Evolutionary conservation across 768 basidiomycete genomes (phyloP).

Genomic region (Porpolomopsis calyptriformis): DNA sequence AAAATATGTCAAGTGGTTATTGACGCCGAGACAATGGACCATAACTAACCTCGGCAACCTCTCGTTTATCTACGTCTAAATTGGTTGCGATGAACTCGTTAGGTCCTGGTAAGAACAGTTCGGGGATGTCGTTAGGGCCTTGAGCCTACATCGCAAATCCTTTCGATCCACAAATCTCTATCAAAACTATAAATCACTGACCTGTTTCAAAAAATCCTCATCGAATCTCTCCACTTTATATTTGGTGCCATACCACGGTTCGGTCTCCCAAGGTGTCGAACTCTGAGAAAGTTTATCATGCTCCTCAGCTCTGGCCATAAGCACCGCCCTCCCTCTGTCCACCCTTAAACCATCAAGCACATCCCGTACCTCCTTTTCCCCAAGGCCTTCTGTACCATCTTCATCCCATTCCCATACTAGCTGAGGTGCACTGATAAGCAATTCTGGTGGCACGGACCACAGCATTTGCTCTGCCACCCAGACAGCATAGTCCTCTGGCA

Average conservation of each 20-base stretch:
- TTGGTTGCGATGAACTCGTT: constrained; percentile 89
- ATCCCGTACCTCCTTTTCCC: constrained; percentile 44
- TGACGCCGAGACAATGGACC: not conserved
- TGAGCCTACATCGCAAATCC: constrained; percentile 38
- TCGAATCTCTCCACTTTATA: constrained; percentile 70
- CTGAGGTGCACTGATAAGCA: constrained; percentile 59
- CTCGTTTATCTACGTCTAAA: constrained; percentile 71
- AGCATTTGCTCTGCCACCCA: constrained; percentile 65
- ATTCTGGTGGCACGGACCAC: constrained; percentile 73
- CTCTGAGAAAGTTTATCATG: constrained; percentile 36
- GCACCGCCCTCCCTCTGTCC: constrained; percentile 51
- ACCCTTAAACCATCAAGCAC: constrained; percentile 52
- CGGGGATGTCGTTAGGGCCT: constrained; percentile 49
- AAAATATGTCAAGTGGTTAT: constrained; percentile 7
- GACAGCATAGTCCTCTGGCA: constrained; percentile 71
- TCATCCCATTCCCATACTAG: constrained; percentile 68
- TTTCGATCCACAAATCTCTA: not conserved
- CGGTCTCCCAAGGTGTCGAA: constrained; percentile 48
- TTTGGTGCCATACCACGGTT: constrained; percentile 88
- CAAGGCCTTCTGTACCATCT: constrained; percentile 32
- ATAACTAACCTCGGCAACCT: constrained; percentile 45
- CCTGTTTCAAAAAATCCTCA: constrained; percentile 48
- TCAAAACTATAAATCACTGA: constrained; percentile 13
- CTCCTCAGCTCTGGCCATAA: constrained; percentile 72
- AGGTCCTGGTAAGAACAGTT: constrained; percentile 68